Evolutionary conservation across 257 asterid species (phyloP).

Genomic region (Craterostigma plantagineum): DNA sequence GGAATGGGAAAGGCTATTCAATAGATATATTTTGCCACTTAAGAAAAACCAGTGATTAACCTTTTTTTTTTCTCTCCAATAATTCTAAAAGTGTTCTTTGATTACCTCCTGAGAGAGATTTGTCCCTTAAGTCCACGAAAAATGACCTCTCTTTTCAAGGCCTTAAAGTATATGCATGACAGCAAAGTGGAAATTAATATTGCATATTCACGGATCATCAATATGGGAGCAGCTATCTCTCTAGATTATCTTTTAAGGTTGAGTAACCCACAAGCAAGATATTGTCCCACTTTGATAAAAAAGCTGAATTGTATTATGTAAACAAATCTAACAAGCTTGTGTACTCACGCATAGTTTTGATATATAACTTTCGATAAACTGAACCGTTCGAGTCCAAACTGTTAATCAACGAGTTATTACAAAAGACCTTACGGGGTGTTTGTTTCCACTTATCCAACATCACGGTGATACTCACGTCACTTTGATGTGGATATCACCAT

Average conservation of each 20-base stretch:
- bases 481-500: too few relatives aligned
- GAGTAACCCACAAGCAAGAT: neutral
- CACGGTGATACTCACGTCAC: too few relatives aligned
- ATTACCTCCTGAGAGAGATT: constrained; percentile 11
- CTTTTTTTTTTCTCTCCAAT: constrained; percentile 34
- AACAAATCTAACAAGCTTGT: too few relatives aligned
- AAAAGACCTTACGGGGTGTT: too few relatives aligned
- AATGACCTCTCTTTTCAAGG: constrained; percentile 12
- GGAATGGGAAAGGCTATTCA: constrained; percentile 12
- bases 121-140: constrained; percentile 10
- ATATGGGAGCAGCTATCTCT: constrained; percentile 1
- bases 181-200: constrained; percentile 10
- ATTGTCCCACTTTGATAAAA: neutral
- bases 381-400: too few relatives aligned
- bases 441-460: too few relatives aligned
- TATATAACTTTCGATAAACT: too few relatives aligned
- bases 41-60: constrained; percentile 22
- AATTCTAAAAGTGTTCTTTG: constrained; percentile 20
- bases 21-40: constrained; percentile 21
- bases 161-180: constrained; percentile 20
- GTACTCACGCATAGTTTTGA: too few relatives aligned
- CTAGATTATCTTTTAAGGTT: neutral
- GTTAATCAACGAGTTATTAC: too few relatives aligned
- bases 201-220: constrained; percentile 45
- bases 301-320: too few relatives aligned